Evolutionary conservation across 805 yeast species (phyloP), one percentile per base, ranked within the genome.

Genomic region (Grigorovia transvaalensis): DNA sequence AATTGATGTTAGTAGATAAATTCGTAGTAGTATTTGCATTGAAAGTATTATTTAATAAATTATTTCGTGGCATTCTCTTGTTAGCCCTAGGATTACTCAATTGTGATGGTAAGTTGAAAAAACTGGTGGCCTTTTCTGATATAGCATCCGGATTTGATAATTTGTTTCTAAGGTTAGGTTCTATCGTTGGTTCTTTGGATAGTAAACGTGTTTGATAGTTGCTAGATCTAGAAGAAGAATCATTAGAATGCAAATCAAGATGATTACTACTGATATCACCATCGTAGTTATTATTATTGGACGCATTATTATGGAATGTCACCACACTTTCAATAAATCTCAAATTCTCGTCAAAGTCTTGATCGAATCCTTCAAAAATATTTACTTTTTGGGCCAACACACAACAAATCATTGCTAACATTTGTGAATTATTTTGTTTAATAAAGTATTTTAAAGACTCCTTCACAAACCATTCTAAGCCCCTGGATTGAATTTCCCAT

Each of bases 381-480:
- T 48, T 20, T 27, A 27, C 23, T 43, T 19, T 18, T 2, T 27
- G 44, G 15, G 76, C 59, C 74, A 85, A 67, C 4, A 88, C 74
- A 67, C 96, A 87, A 3, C 91, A 79, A 57, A 89, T 67, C 88
- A 87, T 85, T 0, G 95, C 96, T 23, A 90, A 70, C 96, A 91
- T 88, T 65, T 91, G 97, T 29, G 88, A 68, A 60, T 91, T 84
- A 1, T 82, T 80, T 44, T 73, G 61, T 38, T 60, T 68, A 58
- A 84, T 93, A 62, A 82, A 88, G 58, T 83, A 82, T 1, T 65
- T 61, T 60, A 90, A 72, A 43, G 88, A 71, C 53, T 80, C 78
- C 27, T 74, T 74, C 0, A 88, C 73, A 20, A 88, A 69, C 85
- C 88, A 79, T 12, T 74, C 58, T 43, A 81, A 74, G 1, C 95